Conservation (phyloP, 495 filamentous ascomycete species). For the Letharia lupina region DNA sequence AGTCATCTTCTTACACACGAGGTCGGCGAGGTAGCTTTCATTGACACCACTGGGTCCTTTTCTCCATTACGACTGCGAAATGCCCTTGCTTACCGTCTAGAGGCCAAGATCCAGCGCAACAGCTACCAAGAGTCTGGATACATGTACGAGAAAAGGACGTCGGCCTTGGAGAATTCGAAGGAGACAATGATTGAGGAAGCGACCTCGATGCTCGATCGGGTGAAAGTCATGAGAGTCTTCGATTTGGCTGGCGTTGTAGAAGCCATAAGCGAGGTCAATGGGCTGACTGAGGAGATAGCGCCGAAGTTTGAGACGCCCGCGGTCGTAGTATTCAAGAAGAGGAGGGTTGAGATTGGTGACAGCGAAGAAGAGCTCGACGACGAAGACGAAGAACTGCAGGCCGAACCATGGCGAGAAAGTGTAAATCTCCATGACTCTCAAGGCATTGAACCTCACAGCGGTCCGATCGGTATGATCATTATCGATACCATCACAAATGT, state of each 20-base stretch:
- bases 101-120: conserved; percentile 9
- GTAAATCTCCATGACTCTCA: background rate
- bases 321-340: background rate
- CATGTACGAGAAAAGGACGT: conserved; percentile 16
- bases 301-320: background rate
- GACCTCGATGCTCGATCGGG: conserved; percentile 22
- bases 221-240: conserved; percentile 25
- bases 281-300: conserved; percentile 3
- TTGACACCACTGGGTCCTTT: conserved; percentile 24
- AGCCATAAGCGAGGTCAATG: conserved; percentile 21
- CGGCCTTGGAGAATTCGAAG: background rate
- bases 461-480: conserved; percentile 22
- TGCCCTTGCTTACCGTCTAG: conserved; percentile 18
- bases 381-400: conserved; percentile 8
- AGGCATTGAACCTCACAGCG: background rate
- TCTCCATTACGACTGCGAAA: conserved; percentile 23
- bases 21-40: conserved; percentile 22
- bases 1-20: conserved; percentile 22
- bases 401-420: conserved; percentile 5
- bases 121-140: conserved; percentile 19
- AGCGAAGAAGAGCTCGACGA: conserved; percentile 15
- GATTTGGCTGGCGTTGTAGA: conserved; percentile 25
- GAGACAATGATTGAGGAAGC: conserved; percentile 8
- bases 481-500: conserved; percentile 22
- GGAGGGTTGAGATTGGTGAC: conserved; percentile 1